Evolutionary conservation across 78 protist species (phyloP), one percentile per base, ranked within the genome.

Genomic region (Pelomyxa schiedti): DNA sequence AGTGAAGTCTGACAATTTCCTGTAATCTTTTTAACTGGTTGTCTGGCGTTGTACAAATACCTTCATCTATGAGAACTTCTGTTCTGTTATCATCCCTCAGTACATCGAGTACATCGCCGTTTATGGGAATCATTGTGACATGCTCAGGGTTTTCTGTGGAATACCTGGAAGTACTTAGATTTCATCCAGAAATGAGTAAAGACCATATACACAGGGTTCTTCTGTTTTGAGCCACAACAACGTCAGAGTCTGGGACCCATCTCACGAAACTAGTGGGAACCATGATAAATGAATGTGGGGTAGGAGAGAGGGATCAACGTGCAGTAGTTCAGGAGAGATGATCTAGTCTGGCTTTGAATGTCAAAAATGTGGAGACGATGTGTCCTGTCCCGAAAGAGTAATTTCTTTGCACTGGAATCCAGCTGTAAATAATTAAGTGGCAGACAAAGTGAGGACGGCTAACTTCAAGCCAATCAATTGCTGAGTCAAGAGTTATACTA

Each of bases 201-300:
- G n/a, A n/a, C 93, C 93, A 92, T 42, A 92, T 91, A 71, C 88
- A 85, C 42, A 92, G 88, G 67, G 72, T 80, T 42, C 35, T 52
- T 26, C 86, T 39, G 65, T 53, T 68, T 71, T 92, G 95, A 0
- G 93, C 96, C 40, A 92, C 96, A 52, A 92, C 90, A 16, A 89
- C 96, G 66, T 92, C 92, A 4, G 87, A 39, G 65, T 80, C 47
- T 9, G 96, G 96, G 1, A 92, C 92, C 96, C 93, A 92, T 40
- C 84, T 7, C 37, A 9, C 42, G 5, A 22, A 65, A 24, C 30
- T 65, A 7, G 30, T 38, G 69, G 24, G 24, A 24, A 24, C 24
- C 63, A 24, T 24, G 38, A 52, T 52, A 52, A 52, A 52, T 24
- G 22, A 24, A 52, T 52, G 22, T 22, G 22, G 38, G 63, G 24